These are phyloP conservation scores for Saccharomyces uvarum DNA, from an alignment of 1,139 yeast genomes.

Conservation along the genomic window DNA sequence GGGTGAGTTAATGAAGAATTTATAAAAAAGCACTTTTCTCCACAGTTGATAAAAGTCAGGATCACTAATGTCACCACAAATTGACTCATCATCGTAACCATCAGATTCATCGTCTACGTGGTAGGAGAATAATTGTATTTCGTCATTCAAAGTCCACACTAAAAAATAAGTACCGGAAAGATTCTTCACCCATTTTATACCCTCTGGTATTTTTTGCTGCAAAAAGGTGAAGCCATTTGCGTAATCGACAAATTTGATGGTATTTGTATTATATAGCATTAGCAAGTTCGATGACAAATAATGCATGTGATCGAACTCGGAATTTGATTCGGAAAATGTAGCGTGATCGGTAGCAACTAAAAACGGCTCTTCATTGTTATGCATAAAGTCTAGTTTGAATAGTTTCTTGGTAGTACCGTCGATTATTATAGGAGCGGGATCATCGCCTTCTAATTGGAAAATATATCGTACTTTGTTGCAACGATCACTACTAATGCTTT, in stretches of 20 bases:
- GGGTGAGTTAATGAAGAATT: constrained; percentile 17
- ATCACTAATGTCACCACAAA: constrained; percentile 16
- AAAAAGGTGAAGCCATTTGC: constrained; percentile 24
- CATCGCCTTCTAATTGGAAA: constrained; percentile 11
- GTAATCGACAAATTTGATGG: constrained; percentile 22
- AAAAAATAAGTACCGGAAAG: constrained; percentile 16
- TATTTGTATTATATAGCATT: constrained; percentile 13
- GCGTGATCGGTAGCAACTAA: constrained; percentile 14
- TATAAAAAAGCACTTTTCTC: constrained; percentile 25
- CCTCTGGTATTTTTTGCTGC: constrained; percentile 17
- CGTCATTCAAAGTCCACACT: constrained; percentile 19
- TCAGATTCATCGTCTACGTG: constrained; percentile 21
- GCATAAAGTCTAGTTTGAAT: constrained; percentile 11
- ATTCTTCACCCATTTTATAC: constrained; percentile 18
- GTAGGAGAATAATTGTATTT: constrained; percentile 19
- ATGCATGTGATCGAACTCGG: constrained; percentile 14
- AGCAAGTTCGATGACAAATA: constrained; percentile 19
- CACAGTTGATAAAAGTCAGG: constrained; percentile 19
- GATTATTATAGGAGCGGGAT: constrained; percentile 10
- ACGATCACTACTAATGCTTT: constrained; percentile 1
- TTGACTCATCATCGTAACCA: constrained; percentile 16
- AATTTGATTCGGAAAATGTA: constrained; percentile 20
- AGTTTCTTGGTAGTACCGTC: constrained; percentile 22
- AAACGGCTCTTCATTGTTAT: constrained; percentile 7
- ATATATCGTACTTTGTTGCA: constrained; percentile 9